Base-by-base conservation (phyloP, 352 stramenopile species). In the Phytophthora sojae region DNA sequence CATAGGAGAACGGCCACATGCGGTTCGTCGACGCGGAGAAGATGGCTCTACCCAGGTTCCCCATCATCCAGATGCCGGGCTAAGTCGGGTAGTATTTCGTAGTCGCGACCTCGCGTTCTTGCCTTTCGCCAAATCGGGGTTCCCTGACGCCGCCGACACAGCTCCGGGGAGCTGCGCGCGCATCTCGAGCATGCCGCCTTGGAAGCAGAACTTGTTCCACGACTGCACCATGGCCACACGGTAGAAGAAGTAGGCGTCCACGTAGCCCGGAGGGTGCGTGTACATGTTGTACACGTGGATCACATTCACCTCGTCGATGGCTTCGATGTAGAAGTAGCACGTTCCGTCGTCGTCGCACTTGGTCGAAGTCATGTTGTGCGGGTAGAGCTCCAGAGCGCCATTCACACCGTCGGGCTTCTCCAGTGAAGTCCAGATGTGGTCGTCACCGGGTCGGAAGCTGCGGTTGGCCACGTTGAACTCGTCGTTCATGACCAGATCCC, bases 171-270 rank as follows among this genome's bases (percentile, higher is more conserved):
- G 81, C 53, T 97, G 86, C 4, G 86, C 85, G 11, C 82, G 73
- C 2, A 98, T 88, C 73, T 99, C 96, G 0, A 99, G 67, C 26
- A 98, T 62, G 79, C 94, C 94, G 7, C 94, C 94, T 39, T 96
- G 95, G 65, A 95, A 97, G 77, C 92, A 98, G 69, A 98, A 98
- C 56, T 98, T 98, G 70, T 98, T 97, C 94, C 94, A 98, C 0
- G 77, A 88, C 69, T 97, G 92, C 1, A 98, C 57, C 90, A 97
- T 96, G 7, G 84, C 95, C 8, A 80, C 86, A 9, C 82, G 80
- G 49, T 83, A 83, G 70, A 73, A 80, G 55, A 83, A 83, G 21
- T 69, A 62, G 4, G 63, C 60, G 39, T 77, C 68, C 3, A 73
- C 25, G 56, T 69, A 84, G 0, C 62, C 56, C 0, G 79, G 79